Evolutionary conservation across 2,329 filamentous ascomycete species (phyloP), one percentile per base, ranked within the genome.

Genomic region (Alternaria arbusti): DNA sequence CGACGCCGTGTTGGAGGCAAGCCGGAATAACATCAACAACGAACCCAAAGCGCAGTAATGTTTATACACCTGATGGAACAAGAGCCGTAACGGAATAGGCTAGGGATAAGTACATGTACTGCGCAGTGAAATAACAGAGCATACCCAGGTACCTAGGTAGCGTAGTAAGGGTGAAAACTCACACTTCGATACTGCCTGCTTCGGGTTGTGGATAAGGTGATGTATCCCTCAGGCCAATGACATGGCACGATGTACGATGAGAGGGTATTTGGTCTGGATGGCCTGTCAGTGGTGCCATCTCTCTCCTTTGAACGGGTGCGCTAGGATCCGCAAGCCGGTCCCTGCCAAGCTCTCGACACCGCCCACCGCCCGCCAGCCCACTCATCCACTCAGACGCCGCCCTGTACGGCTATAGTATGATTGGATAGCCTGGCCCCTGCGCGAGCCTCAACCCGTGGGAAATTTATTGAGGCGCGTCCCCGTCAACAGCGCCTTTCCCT

Each of bases 391-490:
- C 25, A 43, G 57, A 61, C 49, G 61, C 63, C 57, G 63, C 65
- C 56, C 64, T 71, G 59, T 68, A 65, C 70, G 67, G 58, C 61
- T 63, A 65, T 9, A 20, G 47, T 59, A 45, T 52, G 55, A 62
- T 62, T 62, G 55, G 59, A 49, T 45, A 11, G 11, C 17, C 17
- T 68, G 70, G 74, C 66, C 72, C 69, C 59, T 66, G 68, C 70
- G 65, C 64, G 43, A 56, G 49, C 57, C 46, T 62, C 59, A 57
- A 63, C 59, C 44, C 54, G 51, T 65, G 65, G 69, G 67, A 74
- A 76, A 75, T 75, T 76, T 74, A 74, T 70, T 64, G 63, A 69
- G 54, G 60, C 65, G 54, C 67, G 61, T 59, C 67, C 59, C 65
- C 64, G 40, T 64, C 66, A 66, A 64, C 64, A 60, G 51, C 59